A percentile compares a stretch with the other conserved stretches of the same genome.
Evolutionary conservation across 805 yeast species (phyloP).

Genomic region (Teunomyces stri): DNA sequence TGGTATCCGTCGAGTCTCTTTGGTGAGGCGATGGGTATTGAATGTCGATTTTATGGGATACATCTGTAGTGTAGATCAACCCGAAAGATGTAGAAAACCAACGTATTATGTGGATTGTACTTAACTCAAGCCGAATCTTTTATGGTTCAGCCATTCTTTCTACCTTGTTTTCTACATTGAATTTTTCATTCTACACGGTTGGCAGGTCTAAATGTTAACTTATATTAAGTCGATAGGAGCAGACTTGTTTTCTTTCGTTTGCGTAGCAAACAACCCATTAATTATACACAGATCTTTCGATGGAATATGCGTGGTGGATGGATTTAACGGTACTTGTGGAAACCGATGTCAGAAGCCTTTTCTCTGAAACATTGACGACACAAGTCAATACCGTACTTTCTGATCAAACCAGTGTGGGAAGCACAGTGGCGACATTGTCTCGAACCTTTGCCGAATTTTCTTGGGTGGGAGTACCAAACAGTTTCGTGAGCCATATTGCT

Average conservation of each 20-base stretch:
- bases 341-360: conserved; percentile 98
- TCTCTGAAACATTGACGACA: conserved; percentile 99
- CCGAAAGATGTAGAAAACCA: neutral
- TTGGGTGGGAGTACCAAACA: conserved; percentile 99
- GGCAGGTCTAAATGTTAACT: neutral
- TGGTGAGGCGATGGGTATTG: conserved; percentile 53
- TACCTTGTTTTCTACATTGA: too few relatives aligned
- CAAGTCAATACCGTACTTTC: conserved; percentile 99
- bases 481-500: conserved; percentile 98
- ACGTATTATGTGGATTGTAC: too few relatives aligned
- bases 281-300: conserved; percentile 5
- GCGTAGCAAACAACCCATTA: conserved; percentile 6
- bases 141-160: too few relatives aligned
- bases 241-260: conserved; percentile 3
- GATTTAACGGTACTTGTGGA: conserved; percentile 94
- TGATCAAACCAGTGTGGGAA: conserved; percentile 98
- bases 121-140: too few relatives aligned
- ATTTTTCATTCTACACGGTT: conserved; percentile 1
- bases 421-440: conserved; percentile 99
- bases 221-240: conserved; percentile 8
- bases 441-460: conserved; percentile 99
- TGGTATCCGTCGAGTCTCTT: conserved; percentile 49
- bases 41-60: conserved; percentile 57
- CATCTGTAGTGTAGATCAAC: conserved; percentile 15
- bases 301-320: conserved; percentile 2